Percentiles rank a stretch among this genome's conserved stretches.
Evolutionary conservation across 148 eudicot genomes (phyloP).

Genomic region (Rhododendron ferrugineum): DNA sequence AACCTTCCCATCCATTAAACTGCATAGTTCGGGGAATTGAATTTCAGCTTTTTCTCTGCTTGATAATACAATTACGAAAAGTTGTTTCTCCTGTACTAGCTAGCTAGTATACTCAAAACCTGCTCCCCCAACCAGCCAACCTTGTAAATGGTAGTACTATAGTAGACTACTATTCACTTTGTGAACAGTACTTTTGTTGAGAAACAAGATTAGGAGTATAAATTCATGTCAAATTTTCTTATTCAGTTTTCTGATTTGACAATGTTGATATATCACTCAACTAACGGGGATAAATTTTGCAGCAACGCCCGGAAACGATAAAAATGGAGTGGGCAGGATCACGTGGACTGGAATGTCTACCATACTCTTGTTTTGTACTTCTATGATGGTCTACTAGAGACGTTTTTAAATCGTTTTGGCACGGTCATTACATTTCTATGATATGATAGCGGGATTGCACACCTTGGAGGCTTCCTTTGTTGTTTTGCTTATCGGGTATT

Average conservation of each 20-base stretch:
- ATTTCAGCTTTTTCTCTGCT: neutral
- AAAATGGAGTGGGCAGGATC: constrained; percentile 1
- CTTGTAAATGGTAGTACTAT: neutral
- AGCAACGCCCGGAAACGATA: neutral
- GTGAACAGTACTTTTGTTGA: neutral
- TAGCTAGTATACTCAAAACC: neutral
- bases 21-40: too few species aligned
- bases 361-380: constrained; percentile 7
- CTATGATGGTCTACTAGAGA: neutral
- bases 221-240: neutral
- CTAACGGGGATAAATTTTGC: constrained; percentile 1
- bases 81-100: neutral
- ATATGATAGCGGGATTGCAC: neutral
- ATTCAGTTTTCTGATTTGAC: neutral
- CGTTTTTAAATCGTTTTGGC: neutral
- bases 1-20: too few species aligned
- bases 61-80: neutral
- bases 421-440: neutral
- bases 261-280: neutral
- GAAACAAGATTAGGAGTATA: neutral
- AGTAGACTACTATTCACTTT: neutral
- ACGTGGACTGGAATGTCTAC: neutral
- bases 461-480: neutral
- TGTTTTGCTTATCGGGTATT: neutral
- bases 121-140: neutral